Conservation (phyloP, 495 filamentous ascomycete species). For the Trichoderma gamsii region DNA sequence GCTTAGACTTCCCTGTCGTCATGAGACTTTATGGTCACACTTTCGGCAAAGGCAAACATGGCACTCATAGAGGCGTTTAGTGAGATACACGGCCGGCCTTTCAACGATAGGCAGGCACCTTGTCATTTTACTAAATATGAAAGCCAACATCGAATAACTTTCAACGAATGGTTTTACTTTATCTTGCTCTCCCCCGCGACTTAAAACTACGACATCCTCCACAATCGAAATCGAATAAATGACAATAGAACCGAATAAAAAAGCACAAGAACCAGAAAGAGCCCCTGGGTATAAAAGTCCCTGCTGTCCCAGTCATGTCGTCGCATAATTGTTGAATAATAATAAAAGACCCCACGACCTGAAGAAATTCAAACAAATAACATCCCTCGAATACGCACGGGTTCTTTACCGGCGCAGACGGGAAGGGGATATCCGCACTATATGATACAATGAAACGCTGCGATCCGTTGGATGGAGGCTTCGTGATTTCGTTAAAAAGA, state of each 20-base stretch:
- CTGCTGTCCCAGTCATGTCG: constrained; percentile 10
- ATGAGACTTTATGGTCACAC: too few relatives aligned
- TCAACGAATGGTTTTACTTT: neutral
- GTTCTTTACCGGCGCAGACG: neutral
- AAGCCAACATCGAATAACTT: neutral
- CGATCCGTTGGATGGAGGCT: constrained; percentile 7
- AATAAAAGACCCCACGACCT: neutral
- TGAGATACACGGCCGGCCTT: neutral
- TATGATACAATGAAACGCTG: constrained; percentile 14
- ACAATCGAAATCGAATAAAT: neutral
- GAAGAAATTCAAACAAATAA: neutral
- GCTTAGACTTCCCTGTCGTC: too few relatives aligned
- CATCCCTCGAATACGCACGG: neutral
- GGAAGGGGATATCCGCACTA: neutral
- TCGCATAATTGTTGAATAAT: neutral
- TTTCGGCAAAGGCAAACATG: too few relatives aligned
- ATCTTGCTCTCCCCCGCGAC: neutral
- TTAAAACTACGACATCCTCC: neutral
- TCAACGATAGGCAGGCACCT: neutral
- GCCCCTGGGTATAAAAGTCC: constrained; percentile 5
- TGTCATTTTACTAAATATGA: neutral
- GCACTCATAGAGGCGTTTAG: too few relatives aligned
- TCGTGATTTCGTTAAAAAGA: constrained; percentile 13
- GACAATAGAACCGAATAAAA: neutral
- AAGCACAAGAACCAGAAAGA: constrained; percentile 3